Conservation (phyloP, 352 stramenopile genomes). For the Pythium sp. region DNA sequence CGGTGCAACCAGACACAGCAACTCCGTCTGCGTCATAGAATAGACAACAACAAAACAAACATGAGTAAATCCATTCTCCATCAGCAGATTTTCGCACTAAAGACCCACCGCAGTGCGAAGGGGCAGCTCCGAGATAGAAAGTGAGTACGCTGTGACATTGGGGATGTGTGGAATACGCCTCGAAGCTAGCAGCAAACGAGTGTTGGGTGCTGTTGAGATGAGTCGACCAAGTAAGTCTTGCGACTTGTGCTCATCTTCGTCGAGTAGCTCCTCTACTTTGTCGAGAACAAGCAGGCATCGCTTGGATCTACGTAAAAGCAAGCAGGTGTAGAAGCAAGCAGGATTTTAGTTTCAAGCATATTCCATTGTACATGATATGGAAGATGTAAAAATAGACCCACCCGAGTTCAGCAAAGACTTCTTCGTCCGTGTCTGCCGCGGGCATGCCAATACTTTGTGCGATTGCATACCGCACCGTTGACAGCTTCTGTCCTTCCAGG, state of each 20-base stretch:
- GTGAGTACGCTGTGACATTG: slow-evolving; percentile 75
- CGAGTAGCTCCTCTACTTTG: slow-evolving; percentile 77
- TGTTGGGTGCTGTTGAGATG: slow-evolving; percentile 67
- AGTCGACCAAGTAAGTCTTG: slow-evolving; percentile 67
- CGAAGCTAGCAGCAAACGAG: slow-evolving; percentile 66
- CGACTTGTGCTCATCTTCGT: slow-evolving; percentile 72
- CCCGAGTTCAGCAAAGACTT: slow-evolving; percentile 75
- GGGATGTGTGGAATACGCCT: slow-evolving; percentile 69
- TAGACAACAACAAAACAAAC: slow-evolving; percentile 2
- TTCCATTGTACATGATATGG: neutral
- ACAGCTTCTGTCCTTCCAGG: slow-evolving; percentile 77
- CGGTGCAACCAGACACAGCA: slow-evolving; percentile 64
- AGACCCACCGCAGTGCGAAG: slow-evolving; percentile 57
- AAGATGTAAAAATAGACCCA: slow-evolving; percentile 11
- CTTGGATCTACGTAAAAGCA: slow-evolving; percentile 36
- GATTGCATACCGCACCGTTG: slow-evolving; percentile 78
- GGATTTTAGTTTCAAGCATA: neutral
- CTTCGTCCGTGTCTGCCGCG: slow-evolving; percentile 68
- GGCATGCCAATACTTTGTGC: slow-evolving; percentile 76
- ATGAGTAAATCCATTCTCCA: neutral
- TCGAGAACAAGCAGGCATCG: slow-evolving; percentile 72
- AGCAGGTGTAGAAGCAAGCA: neutral
- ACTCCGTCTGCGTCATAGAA: slow-evolving; percentile 44
- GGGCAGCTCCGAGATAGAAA: slow-evolving; percentile 71
- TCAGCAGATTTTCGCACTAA: neutral